Conservation (phyloP, 1,284 basidiomycete genomes). For the Pseudozyma tsukubaensis region DNA sequence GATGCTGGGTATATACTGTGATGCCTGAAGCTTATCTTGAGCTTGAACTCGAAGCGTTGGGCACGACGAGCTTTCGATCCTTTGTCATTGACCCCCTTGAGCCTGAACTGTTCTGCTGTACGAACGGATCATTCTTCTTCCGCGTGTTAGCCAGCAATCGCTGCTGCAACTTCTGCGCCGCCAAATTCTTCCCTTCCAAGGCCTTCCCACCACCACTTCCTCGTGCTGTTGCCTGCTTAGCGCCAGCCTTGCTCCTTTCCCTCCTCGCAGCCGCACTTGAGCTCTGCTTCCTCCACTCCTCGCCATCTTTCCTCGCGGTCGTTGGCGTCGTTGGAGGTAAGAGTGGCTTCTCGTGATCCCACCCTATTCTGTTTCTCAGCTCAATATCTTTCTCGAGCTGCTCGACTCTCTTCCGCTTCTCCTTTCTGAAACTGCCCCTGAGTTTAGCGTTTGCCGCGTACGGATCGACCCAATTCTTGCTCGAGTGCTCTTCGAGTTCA, state of each 20-base stretch:
- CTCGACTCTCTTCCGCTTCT: constrained; percentile 81
- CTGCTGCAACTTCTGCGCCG: constrained; percentile 2
- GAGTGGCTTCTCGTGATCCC: constrained; percentile 34
- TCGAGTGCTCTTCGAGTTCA: constrained; percentile 79
- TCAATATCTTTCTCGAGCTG: constrained; percentile 77
- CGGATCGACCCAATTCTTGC: constrained; percentile 83
- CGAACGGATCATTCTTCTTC: constrained; percentile 18
- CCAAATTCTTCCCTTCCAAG: neutral
- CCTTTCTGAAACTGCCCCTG: constrained; percentile 83
- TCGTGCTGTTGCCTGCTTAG: neutral
- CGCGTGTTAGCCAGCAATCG: constrained; percentile 19
- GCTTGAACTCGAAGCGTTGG: no score
- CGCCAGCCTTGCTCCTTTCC: neutral
- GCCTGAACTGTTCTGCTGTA: constrained; percentile 1
- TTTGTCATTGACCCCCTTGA: neutral
- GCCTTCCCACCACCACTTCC: neutral
- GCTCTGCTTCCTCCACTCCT: neutral
- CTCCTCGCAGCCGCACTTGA: neutral
- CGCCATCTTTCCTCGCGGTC: neutral
- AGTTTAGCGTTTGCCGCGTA: constrained; percentile 80
- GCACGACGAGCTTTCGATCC: no score
- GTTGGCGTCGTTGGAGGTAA: neutral
- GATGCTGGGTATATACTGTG: no score
- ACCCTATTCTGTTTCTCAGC: constrained; percentile 73
- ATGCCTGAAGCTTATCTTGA: no score